These are phyloP conservation scores for Cenococcum geophilum DNA, from an alignment of 495 filamentous ascomycete species.

Conservation along the genomic window DNA sequence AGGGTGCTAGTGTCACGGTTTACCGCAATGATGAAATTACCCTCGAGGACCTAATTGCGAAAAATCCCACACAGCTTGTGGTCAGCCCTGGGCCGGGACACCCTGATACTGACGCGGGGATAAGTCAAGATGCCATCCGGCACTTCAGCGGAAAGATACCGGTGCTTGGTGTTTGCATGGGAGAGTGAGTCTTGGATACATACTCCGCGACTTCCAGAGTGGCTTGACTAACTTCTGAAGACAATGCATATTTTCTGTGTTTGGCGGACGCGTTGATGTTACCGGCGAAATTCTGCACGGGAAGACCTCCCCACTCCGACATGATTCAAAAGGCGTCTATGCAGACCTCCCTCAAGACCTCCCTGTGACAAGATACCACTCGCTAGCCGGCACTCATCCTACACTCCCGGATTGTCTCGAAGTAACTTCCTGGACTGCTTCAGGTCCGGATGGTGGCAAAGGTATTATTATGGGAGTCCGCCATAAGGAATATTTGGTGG, in stretches of 20 bases:
- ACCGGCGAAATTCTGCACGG: constrained; percentile 96
- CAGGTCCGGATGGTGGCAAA: constrained; percentile 55
- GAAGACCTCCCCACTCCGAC: constrained; percentile 84
- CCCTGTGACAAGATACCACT: constrained; percentile 92
- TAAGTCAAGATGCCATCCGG: constrained; percentile 83
- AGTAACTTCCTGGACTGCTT: constrained; percentile 73
- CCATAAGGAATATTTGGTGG: constrained; percentile 82
- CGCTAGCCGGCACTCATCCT: constrained; percentile 84
- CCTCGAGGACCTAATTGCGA: constrained; percentile 70
- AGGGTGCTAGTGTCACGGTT: constrained; percentile 84
- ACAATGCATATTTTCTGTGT: constrained; percentile 90
- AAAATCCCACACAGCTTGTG: constrained; percentile 87
- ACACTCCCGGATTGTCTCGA: constrained; percentile 84
- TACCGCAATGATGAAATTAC: constrained; percentile 88
- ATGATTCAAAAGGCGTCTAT: constrained; percentile 87
- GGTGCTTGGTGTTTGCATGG: constrained; percentile 97
- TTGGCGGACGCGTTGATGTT: constrained; percentile 83
- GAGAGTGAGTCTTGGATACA: constrained; percentile 55
- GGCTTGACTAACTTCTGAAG: constrained; percentile 36
- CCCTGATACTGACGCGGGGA: constrained; percentile 79
- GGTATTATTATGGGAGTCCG: constrained; percentile 94
- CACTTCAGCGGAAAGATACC: constrained; percentile 96
- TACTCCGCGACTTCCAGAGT: neutral
- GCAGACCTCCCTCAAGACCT: constrained; percentile 66
- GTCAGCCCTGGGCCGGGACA: constrained; percentile 94